Evolutionary conservation across 2,329 filamentous ascomycete species (phyloP).

Genomic region (Hymenoscyphus fraxineus): DNA sequence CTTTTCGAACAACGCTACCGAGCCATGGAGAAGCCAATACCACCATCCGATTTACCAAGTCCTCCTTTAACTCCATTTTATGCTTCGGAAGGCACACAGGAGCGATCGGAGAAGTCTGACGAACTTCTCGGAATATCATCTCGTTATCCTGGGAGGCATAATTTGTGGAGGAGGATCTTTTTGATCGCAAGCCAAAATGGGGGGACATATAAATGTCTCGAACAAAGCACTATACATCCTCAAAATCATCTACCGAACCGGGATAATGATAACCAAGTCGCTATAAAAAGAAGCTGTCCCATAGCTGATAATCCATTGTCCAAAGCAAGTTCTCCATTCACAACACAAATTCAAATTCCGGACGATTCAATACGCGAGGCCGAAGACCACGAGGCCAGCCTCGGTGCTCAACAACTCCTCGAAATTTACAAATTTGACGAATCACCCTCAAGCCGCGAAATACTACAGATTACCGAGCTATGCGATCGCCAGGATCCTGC

Average conservation of each 20-base stretch:
- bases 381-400: background rate
- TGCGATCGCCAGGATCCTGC: background rate
- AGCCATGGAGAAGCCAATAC: background rate
- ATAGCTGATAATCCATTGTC: background rate
- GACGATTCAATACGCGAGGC: background rate
- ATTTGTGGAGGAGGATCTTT: constrained; percentile 9
- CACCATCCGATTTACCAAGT: background rate
- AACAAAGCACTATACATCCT: background rate
- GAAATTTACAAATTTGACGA: background rate
- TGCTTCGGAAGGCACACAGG: background rate
- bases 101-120: background rate
- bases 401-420: background rate
- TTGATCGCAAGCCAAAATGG: background rate
- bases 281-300: background rate
- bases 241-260: background rate
- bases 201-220: background rate
- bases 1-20: constrained; percentile 9
- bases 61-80: background rate
- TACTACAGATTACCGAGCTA: background rate
- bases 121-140: background rate
- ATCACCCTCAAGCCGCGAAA: background rate
- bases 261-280: background rate
- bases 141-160: background rate
- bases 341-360: background rate
- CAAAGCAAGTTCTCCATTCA: background rate